Evolutionary conservation across 768 basidiomycete species (phyloP), one percentile per base, ranked within the genome.

Genomic region (Fibroporia radiculosa): DNA sequence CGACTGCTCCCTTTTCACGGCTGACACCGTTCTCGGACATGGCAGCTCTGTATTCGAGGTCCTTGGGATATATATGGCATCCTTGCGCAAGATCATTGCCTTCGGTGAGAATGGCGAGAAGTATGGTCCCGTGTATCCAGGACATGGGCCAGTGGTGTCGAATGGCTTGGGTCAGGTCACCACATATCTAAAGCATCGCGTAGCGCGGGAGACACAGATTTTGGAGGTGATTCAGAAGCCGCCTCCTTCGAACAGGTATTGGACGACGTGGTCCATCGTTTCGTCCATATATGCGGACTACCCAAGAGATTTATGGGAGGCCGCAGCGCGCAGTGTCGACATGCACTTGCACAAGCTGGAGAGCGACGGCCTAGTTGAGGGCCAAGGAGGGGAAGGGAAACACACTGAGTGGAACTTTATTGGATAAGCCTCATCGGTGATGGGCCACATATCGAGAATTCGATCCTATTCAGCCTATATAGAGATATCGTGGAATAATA

Each of bases 21-120:
- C 85, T 0, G 95, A 98, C 65, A 89, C 82, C 4, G 78, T 97
- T 6, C 75, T 98, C 24, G 95, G 95, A 0, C 80, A 92, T 50
- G 92, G 93, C 6, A 90, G 91, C 0, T 74, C 93, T 3, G 80
- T 93, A 4, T 96, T 97, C 59, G 84, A 87, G 52, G 85, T 95
- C 55, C 77, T 97, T 12, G 66, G 71, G 0, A 55, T 73, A 4
- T 96, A 93, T 56, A 62, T 93, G 18, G 48, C 66, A 4, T 82
- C 80, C 47, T 72, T 95, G 34, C 70, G 68, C 33, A 71, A 62
- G 51, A 73, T 90, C 64, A 65, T 80, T 14, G 62, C 57, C 11
- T 53, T 62, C 46, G 40, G 52, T 23, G 31, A 47, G n/a, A 44
- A 24, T 2, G 48, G 6, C 56, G 61, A n/a, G 72, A 73, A 51